phyloP scores from a whole-genome alignment of 2,329 filamentous ascomycete genomes.

The Fusarium ambrosium region DNA sequence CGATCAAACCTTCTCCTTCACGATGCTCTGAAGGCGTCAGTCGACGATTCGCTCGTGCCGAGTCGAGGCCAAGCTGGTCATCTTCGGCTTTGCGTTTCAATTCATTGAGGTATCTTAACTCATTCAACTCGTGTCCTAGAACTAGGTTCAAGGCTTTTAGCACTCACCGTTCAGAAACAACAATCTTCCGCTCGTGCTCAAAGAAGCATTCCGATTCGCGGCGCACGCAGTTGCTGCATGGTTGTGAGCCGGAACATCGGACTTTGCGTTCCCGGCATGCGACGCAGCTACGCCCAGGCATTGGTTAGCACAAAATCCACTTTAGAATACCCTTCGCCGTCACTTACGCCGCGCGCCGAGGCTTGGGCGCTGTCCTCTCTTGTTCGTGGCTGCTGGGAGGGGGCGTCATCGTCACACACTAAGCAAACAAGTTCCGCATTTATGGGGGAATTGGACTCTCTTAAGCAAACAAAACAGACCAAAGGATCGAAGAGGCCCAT shows the following conservation, averaged over 20 bases:
- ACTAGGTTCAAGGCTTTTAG: neutral
- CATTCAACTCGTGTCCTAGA: neutral
- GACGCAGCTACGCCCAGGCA: neutral
- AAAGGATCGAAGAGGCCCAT: neutral
- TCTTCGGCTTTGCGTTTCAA: conserved; percentile 14
- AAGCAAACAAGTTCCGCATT: neutral
- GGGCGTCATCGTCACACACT: neutral
- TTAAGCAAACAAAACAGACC: neutral
- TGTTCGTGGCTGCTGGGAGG: neutral
- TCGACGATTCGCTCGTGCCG: neutral
- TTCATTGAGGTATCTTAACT: conserved; percentile 11
- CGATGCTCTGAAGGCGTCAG: neutral
- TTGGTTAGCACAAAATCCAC: neutral
- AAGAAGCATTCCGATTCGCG: conserved; percentile 13
- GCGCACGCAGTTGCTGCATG: conserved; percentile 15
- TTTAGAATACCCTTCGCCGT: too few species aligned
- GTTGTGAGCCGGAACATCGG: conserved; percentile 16
- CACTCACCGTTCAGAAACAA: conserved; percentile 6
- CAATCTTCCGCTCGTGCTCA: conserved; percentile 10
- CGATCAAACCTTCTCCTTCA: neutral
- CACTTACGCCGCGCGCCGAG: neutral
- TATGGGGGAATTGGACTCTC: neutral
- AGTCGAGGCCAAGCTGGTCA: neutral
- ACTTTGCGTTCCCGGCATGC: conserved; percentile 18
- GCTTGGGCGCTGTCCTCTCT: neutral